Base-by-base conservation (phyloP, 2,329 filamentous ascomycete species). In the Delphinella strobiligena region DNA sequence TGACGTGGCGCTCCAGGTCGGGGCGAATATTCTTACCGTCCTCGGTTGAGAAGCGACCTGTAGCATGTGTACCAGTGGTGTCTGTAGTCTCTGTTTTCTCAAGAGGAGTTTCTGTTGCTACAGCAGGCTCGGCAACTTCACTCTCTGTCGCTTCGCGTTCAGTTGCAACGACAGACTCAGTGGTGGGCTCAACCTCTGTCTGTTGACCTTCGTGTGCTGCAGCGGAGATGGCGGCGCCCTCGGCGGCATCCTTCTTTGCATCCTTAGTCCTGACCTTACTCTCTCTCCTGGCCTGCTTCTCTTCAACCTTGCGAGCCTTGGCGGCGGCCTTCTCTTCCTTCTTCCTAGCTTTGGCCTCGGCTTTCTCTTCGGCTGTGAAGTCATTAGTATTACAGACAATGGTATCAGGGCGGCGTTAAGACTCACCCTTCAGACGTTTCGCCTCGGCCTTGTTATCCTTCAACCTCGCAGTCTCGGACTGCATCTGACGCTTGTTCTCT, bases 401-500 rank as follows among this genome's bases (percentile, higher is more conserved):
- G 31, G 27, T 14, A 19, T 15, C 14, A 19, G 8, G 15, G 18
- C 5, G 5, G 5, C 19, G 19, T 4, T 1, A 18, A 45, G 15
- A 61, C 74, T 57, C 58, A 82, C 81, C 72, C 55, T 71, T 80
- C 12, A 74, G 51, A 19, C 59, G 56, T 47, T 62, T 66, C 48
- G 59, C 56, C 45, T 66, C 62, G 1, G 61, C 61, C 47, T 68
- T 69, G 46, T 64, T 52, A 40, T 64, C 62, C 32, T 59, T 58
- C 34, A 60, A 54, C 19, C 61, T 59, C 38, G 72, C 64, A 49
- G 75, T 78, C 48, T 75, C 69, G 34, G 61, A 66, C 34, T 67
- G 67, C 36, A 73, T 70, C 36, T 77, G 69, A 38, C 78, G 71
- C 53, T 79, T 71, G 50, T 73, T 71, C 46, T 77, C 68, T 42